Percentiles rank a stretch among this genome's conserved stretches.
Evolutionary conservation across 176 grass and related monocot genomes (phyloP).

Genomic region (Triticum timopheevii): DNA sequence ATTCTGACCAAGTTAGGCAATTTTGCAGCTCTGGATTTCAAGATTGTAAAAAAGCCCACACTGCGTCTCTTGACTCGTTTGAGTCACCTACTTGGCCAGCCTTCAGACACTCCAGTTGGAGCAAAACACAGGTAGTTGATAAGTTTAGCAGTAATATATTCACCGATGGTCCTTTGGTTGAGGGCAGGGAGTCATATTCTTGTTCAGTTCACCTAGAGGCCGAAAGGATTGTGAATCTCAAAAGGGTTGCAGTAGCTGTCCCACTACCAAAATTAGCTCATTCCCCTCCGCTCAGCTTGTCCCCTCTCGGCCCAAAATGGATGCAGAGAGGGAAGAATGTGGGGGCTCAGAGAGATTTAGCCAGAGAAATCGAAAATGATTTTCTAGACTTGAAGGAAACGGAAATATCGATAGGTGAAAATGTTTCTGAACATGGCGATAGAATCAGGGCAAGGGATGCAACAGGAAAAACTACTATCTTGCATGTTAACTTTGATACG

Average conservation of each 20-base stretch:
- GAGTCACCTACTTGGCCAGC: constrained; percentile 29
- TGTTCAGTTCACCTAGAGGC: constrained; percentile 32
- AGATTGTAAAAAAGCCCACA: constrained; percentile 78
- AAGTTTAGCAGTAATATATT: constrained; percentile 45
- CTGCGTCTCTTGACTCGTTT: constrained; percentile 41
- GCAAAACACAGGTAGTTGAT: neutral
- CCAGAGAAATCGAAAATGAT: constrained; percentile 49
- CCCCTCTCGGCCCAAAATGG: constrained; percentile 89
- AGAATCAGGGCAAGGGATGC: constrained; percentile 23
- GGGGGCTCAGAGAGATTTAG: constrained; percentile 40
- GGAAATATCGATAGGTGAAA: constrained; percentile 33
- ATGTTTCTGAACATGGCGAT: constrained; percentile 39
- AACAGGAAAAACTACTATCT: constrained; percentile 39
- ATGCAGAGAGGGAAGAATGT: constrained; percentile 55
- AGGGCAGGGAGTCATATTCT: constrained; percentile 40
- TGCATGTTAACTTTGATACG: constrained; percentile 56
- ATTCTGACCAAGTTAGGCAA: constrained; percentile 26
- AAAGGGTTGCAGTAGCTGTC: constrained; percentile 25
- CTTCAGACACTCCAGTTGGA: constrained; percentile 26
- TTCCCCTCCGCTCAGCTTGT: constrained; percentile 66
- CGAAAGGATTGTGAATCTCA: constrained; percentile 32
- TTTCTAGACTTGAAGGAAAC: constrained; percentile 39
- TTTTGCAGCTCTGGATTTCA: constrained; percentile 40
- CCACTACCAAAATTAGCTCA: constrained; percentile 50
- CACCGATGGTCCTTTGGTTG: constrained; percentile 81